A percentile compares a stretch with the other conserved stretches of the same genome.
phyloP scores from a whole-genome alignment of 1,139 yeast species.

The Protomyces macrosporus region DNA sequence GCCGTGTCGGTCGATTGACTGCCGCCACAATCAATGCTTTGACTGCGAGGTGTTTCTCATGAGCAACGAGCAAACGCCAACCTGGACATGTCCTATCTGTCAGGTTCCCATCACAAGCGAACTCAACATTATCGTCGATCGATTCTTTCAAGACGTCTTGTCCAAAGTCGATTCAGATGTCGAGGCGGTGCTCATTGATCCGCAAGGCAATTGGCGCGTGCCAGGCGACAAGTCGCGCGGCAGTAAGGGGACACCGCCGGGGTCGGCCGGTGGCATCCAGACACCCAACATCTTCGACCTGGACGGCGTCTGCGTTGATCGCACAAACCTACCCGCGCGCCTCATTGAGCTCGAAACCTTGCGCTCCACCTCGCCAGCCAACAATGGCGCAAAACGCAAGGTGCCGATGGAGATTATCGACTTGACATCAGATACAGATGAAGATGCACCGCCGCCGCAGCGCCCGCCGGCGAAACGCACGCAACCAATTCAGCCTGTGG shows the following conservation, averaged over 20 bases:
- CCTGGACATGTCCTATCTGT: conserved; percentile 46
- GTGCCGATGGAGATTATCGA: conserved; percentile 32
- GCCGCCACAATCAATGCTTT: conserved; percentile 44
- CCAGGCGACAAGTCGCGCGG: conserved; percentile 3
- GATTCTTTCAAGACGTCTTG: conserved; percentile 39
- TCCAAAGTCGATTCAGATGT: conserved; percentile 34
- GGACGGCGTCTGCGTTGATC: conserved; percentile 46
- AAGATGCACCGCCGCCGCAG: conserved; percentile 25
- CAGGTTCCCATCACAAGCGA: conserved; percentile 36
- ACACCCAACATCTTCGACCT: conserved; percentile 73
- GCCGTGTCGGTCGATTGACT: conserved; percentile 42
- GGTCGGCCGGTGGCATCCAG: too few relatives aligned
- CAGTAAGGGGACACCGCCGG: neutral
- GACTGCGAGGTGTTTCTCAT: conserved; percentile 42
- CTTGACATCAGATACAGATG: conserved; percentile 34
- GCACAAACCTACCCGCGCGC: neutral
- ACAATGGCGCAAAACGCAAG: conserved; percentile 7
- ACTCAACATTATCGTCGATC: conserved; percentile 41
- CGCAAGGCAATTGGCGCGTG: conserved; percentile 41
- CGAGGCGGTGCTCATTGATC: conserved; percentile 39
- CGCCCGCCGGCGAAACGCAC: neutral
- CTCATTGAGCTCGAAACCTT: neutral
- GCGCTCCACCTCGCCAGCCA: conserved; percentile 3
- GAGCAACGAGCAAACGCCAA: conserved; percentile 44
- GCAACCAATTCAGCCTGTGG: neutral